phyloP scores from a whole-genome alignment of 495 filamentous ascomycete genomes.

The Penicillium canescens region DNA sequence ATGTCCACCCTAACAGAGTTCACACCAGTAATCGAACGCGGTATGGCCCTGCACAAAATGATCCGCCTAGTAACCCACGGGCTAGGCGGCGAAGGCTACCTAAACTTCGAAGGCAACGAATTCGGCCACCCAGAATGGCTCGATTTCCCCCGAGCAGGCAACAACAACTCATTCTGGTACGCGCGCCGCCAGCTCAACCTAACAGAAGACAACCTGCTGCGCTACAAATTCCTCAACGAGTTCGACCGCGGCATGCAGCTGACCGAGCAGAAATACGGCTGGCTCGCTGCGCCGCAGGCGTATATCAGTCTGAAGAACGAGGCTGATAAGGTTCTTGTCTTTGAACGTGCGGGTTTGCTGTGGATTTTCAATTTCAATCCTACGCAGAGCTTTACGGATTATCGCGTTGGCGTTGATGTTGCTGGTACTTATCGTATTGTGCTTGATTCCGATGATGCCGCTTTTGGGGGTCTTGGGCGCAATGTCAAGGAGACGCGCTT shows the following conservation, averaged over 20 bases:
- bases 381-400: slow-evolving; percentile 85
- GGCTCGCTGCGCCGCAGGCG: slow-evolving; percentile 85
- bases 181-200: slow-evolving; percentile 94
- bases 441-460: slow-evolving; percentile 75
- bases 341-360: slow-evolving; percentile 86
- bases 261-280: slow-evolving; percentile 85
- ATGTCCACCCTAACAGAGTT: slow-evolving; percentile 85
- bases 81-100: slow-evolving; percentile 95
- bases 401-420: slow-evolving; percentile 82
- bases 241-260: slow-evolving; percentile 93
- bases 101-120: slow-evolving; percentile 98
- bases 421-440: slow-evolving; percentile 87
- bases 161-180: slow-evolving; percentile 96
- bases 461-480: slow-evolving; percentile 77
- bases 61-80: slow-evolving; percentile 91
- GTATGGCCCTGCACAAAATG: slow-evolving; percentile 93
- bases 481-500: slow-evolving; percentile 77
- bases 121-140: slow-evolving; percentile 99
- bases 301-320: slow-evolving; percentile 95
- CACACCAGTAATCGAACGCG: slow-evolving; percentile 88
- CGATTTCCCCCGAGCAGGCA: slow-evolving; percentile 93
- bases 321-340: slow-evolving; percentile 90
- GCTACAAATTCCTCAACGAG: slow-evolving; percentile 90
- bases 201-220: slow-evolving; percentile 78
- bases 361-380: slow-evolving; percentile 98